Conservation (phyloP, 129 eudicot genomes). For the carrot (Daucus carota) region DH1_v3.0 NC_030386.2:27296501-27297000, state of each 20-base stretch:
- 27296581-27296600: no score
- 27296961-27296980: slow-evolving; percentile 32
- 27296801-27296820: slow-evolving; percentile 7
- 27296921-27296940: slow-evolving; percentile 14
- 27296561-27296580: no score
- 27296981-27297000: slow-evolving; percentile 35
- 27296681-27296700: slow-evolving; percentile 1
- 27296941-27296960: slow-evolving; percentile 19
- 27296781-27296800: background rate
- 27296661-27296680: slow-evolving; percentile 1
- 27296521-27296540: no score
- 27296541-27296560: no score
- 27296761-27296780: slow-evolving; percentile 64
- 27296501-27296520: no score
- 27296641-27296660: background rate
- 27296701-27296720: slow-evolving; percentile 16
- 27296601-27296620: background rate
- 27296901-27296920: background rate
- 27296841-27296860: slow-evolving; percentile 22
- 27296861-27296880: background rate
- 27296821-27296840: slow-evolving; percentile 23
- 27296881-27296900: slow-evolving; percentile 5
- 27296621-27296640: background rate
- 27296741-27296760: slow-evolving; percentile 55
- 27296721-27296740: slow-evolving; percentile 2